Evolutionary conservation across 78 protist genomes (phyloP).

Genomic region (Guillardia theta): DNA sequence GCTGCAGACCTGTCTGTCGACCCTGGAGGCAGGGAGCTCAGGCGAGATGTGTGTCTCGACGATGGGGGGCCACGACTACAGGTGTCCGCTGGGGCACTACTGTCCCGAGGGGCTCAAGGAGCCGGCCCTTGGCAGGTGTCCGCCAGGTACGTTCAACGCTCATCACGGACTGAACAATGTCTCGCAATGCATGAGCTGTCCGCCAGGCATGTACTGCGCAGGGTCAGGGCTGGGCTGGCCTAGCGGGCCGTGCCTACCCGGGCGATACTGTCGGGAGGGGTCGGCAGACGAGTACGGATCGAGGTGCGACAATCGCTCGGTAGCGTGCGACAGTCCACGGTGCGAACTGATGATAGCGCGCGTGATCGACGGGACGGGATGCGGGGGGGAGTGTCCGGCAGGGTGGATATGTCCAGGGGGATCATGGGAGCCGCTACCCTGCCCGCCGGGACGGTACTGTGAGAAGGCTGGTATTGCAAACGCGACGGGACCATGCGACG

Average conservation of each 20-base stretch:
- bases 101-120: neutral
- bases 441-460: slow-evolving; percentile 57
- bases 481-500: slow-evolving; percentile 23
- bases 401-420: slow-evolving; percentile 57
- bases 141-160: neutral
- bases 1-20: neutral
- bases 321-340: neutral
- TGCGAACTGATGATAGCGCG: neutral
- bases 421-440: neutral
- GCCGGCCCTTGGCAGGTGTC: neutral
- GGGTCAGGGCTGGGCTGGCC: neutral
- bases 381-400: neutral
- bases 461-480: neutral
- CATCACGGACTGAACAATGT: neutral
- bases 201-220: slow-evolving; percentile 13
- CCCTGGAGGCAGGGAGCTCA: neutral
- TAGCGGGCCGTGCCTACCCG: neutral
- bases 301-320: neutral
- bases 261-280: neutral
- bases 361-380: neutral
- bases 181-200: neutral
- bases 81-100: slow-evolving; percentile 67
- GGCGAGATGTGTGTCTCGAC: neutral
- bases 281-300: neutral
- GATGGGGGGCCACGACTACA: neutral